Conservation (phyloP, 1,284 basidiomycete genomes). For the Rhodotorula sp. region DNA sequence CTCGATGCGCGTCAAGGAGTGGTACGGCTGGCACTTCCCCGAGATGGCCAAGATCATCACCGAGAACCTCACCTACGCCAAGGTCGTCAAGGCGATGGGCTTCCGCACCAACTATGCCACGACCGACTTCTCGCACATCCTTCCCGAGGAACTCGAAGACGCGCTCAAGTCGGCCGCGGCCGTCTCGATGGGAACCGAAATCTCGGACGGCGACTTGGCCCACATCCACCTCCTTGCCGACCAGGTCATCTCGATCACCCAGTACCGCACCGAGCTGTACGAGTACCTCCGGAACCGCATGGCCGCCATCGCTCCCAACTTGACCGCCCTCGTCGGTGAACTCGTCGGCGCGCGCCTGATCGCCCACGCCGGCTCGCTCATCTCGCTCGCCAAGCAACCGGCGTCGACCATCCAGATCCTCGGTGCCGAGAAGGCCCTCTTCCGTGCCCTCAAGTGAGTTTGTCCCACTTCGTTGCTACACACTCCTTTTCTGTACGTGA, state of each 20-base stretch:
- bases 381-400: conserved; percentile 96
- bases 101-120: conserved; percentile 88
- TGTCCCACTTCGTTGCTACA: too few species aligned
- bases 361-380: conserved; percentile 95
- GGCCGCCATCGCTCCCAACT: conserved; percentile 93
- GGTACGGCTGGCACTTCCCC: conserved; percentile 99
- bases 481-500: neutral
- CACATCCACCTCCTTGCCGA: conserved; percentile 95
- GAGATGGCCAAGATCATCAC: conserved; percentile 98
- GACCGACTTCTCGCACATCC: conserved; percentile 81
- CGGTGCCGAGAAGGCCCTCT: conserved; percentile 96
- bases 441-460: conserved; percentile 77
- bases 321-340: conserved; percentile 92
- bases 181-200: conserved; percentile 98
- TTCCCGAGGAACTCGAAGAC: conserved; percentile 92
- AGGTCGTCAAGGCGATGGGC: conserved; percentile 82
- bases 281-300: conserved; percentile 94
- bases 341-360: conserved; percentile 92
- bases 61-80: conserved; percentile 96
- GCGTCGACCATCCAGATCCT: conserved; percentile 97
- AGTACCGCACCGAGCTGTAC: conserved; percentile 89
- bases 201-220: conserved; percentile 88
- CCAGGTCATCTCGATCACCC: conserved; percentile 75
- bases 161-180: conserved; percentile 88
- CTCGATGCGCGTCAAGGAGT: conserved; percentile 98